Base-by-base conservation (phyloP, 2,329 filamentous ascomycete species). In the Myriosclerotinia duriaeana region DNA sequence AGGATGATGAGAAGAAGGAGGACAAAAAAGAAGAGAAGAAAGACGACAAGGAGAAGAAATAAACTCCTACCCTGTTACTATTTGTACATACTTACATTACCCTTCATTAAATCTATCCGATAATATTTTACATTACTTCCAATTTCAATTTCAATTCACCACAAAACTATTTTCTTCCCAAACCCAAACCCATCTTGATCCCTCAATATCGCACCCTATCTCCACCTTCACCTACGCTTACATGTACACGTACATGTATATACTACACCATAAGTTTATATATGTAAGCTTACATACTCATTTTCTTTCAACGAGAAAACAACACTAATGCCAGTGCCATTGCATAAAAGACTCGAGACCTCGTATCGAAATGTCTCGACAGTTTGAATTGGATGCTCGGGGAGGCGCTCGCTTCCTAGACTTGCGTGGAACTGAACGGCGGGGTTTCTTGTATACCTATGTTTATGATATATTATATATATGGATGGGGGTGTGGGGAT, bases 1-100 rank as follows among this genome's bases (percentile, higher is more conserved):
- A 81, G 0, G 78, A 80, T 15, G 56, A 66, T 38, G 59, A 40
- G 26, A 62, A 69, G 11, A 44, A 64, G 15, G 50, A 36, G 5
- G 30, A 61, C 3, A 52, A 61, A 26, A 52, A 61, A 22, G 54
- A 56, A 4, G 36, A 56, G 38, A 56, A 56, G 54, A 5, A 42
- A 30, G 14, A 40, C 17, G 38, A 40, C 9, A 44, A 58, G 36
- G 38, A 58, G n/a, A 58, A 58, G 22, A 46, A 44, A 26, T 58
- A 22, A 46, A 46, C 12, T 9, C 26, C 14, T n/a, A 58, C 22
- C 38, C 12, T 26, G 7, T 48, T 2, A 30, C 55, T 34, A 52
- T n/a, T 61, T 53, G 34, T 42, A 40, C 20, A 53, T 38, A 52
- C 48, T 36, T 17, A n/a, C 20, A 26, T 26, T 5, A 40, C 7